Conservation (phyloP, 768 basidiomycete genomes). For the Psilocybe tampanensis region DNA sequence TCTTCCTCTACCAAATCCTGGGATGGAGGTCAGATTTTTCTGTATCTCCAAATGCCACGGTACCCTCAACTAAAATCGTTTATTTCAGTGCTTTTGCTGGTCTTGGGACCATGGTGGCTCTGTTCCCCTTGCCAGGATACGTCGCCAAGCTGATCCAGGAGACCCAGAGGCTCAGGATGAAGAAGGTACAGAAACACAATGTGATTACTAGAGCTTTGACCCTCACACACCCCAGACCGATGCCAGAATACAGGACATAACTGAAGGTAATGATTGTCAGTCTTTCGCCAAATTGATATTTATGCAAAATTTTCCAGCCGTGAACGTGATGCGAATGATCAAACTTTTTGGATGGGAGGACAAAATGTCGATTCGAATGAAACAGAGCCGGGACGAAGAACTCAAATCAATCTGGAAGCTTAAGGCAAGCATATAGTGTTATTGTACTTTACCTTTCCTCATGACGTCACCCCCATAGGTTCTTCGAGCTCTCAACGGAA, state of each 20-base stretch:
- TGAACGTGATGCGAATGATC: slow-evolving; percentile 65
- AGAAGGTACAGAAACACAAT: slow-evolving; percentile 23
- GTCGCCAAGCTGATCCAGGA: slow-evolving; percentile 46
- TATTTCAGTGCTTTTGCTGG: slow-evolving; percentile 52
- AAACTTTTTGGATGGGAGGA: slow-evolving; percentile 75
- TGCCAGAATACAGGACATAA: slow-evolving; percentile 58
- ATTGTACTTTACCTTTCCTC: not conserved
- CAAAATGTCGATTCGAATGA: slow-evolving; percentile 52
- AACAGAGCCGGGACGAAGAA: slow-evolving; percentile 62
- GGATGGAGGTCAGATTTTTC: slow-evolving; percentile 42
- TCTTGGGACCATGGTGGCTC: slow-evolving; percentile 49
- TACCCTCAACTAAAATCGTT: not conserved
- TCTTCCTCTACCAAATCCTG: slow-evolving; percentile 48
- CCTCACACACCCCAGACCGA: slow-evolving; percentile 36
- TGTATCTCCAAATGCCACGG: no score
- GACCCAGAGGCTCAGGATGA: slow-evolving; percentile 50
- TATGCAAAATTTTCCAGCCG: slow-evolving; percentile 27
- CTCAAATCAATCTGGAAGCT: slow-evolving; percentile 33
- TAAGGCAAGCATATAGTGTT: slow-evolving; percentile 6
- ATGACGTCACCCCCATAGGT: not conserved
- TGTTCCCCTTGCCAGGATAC: slow-evolving; percentile 61
- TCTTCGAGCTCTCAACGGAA: not conserved
- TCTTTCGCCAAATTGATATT: not conserved
- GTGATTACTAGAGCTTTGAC: no score
- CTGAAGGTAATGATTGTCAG: slow-evolving; percentile 30